Evolutionary conservation across 495 filamentous ascomycete genomes (phyloP).

Genomic region (Aspergillus bertholletiae): DNA sequence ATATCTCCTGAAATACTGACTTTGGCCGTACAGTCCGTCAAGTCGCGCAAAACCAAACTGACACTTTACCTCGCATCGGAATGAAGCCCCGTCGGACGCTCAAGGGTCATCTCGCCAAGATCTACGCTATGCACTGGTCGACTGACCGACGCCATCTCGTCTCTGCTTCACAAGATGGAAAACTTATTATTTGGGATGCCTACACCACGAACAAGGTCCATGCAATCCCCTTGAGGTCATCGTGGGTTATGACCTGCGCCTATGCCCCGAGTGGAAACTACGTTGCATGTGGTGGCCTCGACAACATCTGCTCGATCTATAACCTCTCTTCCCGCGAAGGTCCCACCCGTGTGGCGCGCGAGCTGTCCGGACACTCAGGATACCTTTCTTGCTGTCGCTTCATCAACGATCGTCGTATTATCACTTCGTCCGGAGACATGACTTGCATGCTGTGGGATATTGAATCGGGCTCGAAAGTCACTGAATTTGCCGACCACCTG

Average conservation of each 20-base stretch:
- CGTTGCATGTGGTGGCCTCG: conserved; percentile 95
- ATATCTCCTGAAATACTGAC: conserved; percentile 21
- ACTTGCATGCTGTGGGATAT: conserved; percentile 99
- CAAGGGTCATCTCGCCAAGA: conserved; percentile 97
- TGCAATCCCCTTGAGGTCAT: conserved; percentile 96
- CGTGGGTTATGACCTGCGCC: conserved; percentile 99
- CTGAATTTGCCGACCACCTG: conserved; percentile 96
- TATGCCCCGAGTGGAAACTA: conserved; percentile 98
- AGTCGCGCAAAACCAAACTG: conserved; percentile 84
- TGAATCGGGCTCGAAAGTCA: conserved; percentile 93
- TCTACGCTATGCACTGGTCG: conserved; percentile 99
- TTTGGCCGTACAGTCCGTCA: conserved; percentile 66
- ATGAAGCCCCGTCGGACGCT: conserved; percentile 95
- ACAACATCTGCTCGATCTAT: conserved; percentile 99
- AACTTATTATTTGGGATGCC: conserved; percentile 99
- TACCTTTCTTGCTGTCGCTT: conserved; percentile 99
- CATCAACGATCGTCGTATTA: conserved; percentile 96
- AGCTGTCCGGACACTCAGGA: conserved; percentile 94
- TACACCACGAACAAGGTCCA: conserved; percentile 99
- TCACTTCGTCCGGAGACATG: conserved; percentile 99
- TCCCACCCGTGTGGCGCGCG: conserved; percentile 91
- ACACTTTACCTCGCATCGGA: conserved; percentile 82
- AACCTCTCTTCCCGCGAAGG: conserved; percentile 96
- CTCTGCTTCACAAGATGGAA: conserved; percentile 97
- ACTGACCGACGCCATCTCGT: conserved; percentile 97